These are phyloP conservation scores for Lunularia cruciata DNA, from an alignment of 225 moss, liverwort and hornwort genomes.

Conservation along the genomic window DNA sequence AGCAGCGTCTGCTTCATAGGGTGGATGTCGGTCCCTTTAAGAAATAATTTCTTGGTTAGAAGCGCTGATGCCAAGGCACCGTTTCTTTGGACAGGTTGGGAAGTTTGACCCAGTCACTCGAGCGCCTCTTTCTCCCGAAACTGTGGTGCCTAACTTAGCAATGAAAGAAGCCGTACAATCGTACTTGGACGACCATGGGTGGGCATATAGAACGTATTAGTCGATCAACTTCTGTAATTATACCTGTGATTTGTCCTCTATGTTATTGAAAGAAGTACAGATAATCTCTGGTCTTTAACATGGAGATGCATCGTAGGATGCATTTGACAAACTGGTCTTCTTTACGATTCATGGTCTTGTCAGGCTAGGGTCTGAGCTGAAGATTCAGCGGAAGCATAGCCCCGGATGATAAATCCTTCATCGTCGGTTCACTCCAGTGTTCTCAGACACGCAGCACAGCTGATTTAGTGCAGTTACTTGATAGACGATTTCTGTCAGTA, in stretches of 20 bases:
- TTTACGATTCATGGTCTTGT: background rate
- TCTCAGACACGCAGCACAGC: background rate
- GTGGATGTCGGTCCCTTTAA: too few relatives aligned
- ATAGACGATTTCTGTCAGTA: background rate
- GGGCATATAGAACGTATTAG: slow-evolving; percentile 63
- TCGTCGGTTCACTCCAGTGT: background rate
- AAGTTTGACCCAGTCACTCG: slow-evolving; percentile 88
- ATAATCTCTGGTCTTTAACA: background rate
- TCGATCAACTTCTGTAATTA: slow-evolving; percentile 18
- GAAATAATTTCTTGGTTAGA: background rate
- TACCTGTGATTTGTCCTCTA: background rate
- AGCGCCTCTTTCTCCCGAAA: slow-evolving; percentile 59
- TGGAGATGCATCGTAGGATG: background rate
- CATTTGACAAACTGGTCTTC: background rate
- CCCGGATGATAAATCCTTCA: background rate
- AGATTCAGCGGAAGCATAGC: background rate
- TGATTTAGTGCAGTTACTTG: background rate
- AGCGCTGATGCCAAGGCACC: background rate
- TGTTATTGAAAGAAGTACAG: background rate
- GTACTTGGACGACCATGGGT: slow-evolving; percentile 63
- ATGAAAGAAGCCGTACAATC: slow-evolving; percentile 79
- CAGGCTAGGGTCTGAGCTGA: background rate
- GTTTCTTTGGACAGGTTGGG: slow-evolving; percentile 55
- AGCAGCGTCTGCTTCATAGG: too few relatives aligned
- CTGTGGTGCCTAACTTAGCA: slow-evolving; percentile 67